Evolutionary conservation across 441 rosid genomes (phyloP), one percentile per base, ranked within the genome.

Genomic region (Erodium moschatum): DNA sequence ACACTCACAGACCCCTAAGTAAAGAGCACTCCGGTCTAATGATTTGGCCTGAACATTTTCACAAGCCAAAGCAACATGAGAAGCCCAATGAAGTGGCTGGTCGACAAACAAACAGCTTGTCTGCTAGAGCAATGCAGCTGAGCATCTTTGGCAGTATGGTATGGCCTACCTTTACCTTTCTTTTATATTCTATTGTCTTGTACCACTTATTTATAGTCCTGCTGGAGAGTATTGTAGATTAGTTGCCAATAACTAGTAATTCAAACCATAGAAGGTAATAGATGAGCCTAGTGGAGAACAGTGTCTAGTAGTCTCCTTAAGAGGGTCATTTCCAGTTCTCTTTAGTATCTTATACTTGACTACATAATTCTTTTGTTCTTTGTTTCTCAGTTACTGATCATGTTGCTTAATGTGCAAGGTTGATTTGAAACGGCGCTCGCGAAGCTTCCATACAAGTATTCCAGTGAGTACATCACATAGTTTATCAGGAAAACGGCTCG

Each of bases 61-160:
- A 67, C 85, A 65, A 66, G 66, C 69, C 77, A 46, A 64, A 75
- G 69, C 78, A 76, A 52, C 74, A 71, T 1, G 67, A 69, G 69
- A 78, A 69, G 52, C 75, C 65, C 62, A 40, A 8, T 56, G 72
- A 66, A 67, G 79, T 58, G 71, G 64, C 24, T 27, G 66, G 33
- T 70, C 70, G 8, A 64, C 74, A 74, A n/a, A 15, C 79, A 16
- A 74, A 75, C 68, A 88, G 75, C 78, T 82, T 91, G 68, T 83
- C 96, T 42, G 81, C 84, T 66, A 80, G 80, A 83, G 97, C 96
- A 42, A 86, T 82, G 89, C 88, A 87, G 67, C 77, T 91, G 66
- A 77, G 89, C 83, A 81, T 83, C 75, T 89, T 76, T 68, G 97
- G 97, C 71, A 86, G 90, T 82, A 85, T 66, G 96, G 93, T 90